phyloP scores from a whole-genome alignment of 1,139 yeast genomes.

The Geotrichum aggregatum region DNA sequence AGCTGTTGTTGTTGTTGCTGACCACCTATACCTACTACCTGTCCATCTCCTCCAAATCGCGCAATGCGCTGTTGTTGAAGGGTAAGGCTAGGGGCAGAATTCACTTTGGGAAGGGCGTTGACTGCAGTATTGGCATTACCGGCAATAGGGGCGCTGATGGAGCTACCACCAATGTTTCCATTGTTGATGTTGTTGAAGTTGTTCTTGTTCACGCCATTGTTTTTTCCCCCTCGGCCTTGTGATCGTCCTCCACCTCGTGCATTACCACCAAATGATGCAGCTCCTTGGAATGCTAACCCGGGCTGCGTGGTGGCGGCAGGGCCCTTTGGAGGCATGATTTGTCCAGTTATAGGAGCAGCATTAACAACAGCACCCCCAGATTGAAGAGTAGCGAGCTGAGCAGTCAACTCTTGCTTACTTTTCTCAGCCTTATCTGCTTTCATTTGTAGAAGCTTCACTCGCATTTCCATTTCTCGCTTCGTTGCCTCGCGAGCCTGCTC shows the following conservation, averaged over 20 bases:
- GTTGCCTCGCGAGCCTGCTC: slow-evolving; percentile 26
- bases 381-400: slow-evolving; percentile 16
- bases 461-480: slow-evolving; percentile 34
- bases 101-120: background rate
- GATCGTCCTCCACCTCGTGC: background rate
- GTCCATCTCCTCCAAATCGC: slow-evolving; percentile 11
- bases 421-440: slow-evolving; percentile 38
- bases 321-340: background rate
- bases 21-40: slow-evolving; percentile 6
- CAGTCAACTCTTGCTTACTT: slow-evolving; percentile 33
- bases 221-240: slow-evolving; percentile 1
- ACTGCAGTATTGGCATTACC: slow-evolving; percentile 21
- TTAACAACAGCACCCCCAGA: background rate
- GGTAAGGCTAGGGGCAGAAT: slow-evolving; percentile 7
- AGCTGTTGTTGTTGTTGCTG: slow-evolving; percentile 23
- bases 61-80: slow-evolving; percentile 18
- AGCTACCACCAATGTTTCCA: background rate
- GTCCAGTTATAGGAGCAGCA: background rate
- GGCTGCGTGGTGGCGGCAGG: background rate
- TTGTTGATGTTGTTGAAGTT: background rate
- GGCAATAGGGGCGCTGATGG: slow-evolving; percentile 1
- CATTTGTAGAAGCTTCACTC: slow-evolving; percentile 35
- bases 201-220: background rate
- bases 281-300: slow-evolving; percentile 6
- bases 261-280: background rate